Base-by-base conservation (phyloP, 257 asterid species). In the Thymus quinquecostatus region DNA sequence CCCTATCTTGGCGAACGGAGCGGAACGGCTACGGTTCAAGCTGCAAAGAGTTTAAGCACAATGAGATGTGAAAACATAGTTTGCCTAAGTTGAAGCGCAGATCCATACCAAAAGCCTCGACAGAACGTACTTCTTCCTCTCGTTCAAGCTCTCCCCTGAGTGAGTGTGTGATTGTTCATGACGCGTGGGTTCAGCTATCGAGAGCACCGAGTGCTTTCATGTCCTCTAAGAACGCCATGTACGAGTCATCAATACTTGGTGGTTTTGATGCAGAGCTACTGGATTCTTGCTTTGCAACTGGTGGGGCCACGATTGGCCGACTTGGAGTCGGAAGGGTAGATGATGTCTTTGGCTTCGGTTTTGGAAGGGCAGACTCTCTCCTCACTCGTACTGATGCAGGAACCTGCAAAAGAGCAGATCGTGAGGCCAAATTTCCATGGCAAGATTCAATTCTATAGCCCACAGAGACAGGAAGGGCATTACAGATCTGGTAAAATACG, bases 201-300 rank as follows among this genome's bases (percentile, higher is more conserved):
- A 92, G 92, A 47, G 98, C 98, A 61, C 98, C 98, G 4, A 92
- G 88, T 21, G 92, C 93, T 75, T 89, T 92, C 98, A 92, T 92
- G 80, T 92, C 98, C 91, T 92, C 96, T 68, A 92, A 79, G 81
- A 92, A 92, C 8, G 97, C 97, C 75, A 64, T 82, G 77, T 92
- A 92, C 0, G 98, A 92, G 80, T 92, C 98, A 62, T 92, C 98
- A 21, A 90, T 88, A 63, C 98, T 92, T 69, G 68, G 90, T 43
- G 93, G 92, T 56, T 88, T 89, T 11, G 82, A 76, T 10, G 85
- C 82, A 48, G 92, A 64, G 13, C 68, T 14, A 66, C 49, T 63
- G 4, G 83, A 47, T 78, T 80, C 91, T 75, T 78, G 86, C 85
- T 79, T 88, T 21, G 72, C 61, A 33, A 69, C 75, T 34, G 84